Evolutionary conservation across 148 eudicot genomes (phyloP), one percentile per base, ranked within the genome.

Genomic region (Diospyros lotus): DNA sequence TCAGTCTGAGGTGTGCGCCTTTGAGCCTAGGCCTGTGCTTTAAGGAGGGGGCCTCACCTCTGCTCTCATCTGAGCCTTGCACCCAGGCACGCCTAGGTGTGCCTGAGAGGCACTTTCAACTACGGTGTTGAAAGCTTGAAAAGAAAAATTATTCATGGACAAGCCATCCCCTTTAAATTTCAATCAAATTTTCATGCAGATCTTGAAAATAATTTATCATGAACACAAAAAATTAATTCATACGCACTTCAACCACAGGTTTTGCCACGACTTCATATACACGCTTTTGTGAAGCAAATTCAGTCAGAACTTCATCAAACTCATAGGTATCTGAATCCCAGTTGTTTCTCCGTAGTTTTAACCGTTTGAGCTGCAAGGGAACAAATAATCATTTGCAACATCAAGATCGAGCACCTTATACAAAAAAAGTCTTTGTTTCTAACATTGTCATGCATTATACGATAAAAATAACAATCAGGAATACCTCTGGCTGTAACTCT

Each of bases 201-300:
- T 8, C 1, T 18, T 39, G 7, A 28, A 5, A 71, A 52, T 18
- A n/a, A 53, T 58, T 45, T 54, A 42, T n/a, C 17, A 66, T 2
- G 28, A 40, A 45, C 13, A 14, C 3, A 4, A 71, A 71, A 51
- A 51, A 76, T 56, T 69, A 28, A 58, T 28, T 2, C 78, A 66
- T 74, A 64, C 58, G 68, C 61, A 89, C 98, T 94, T 94, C 97
- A 74, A 94, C 96, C 53, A 92, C 97, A 76, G 97, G 98, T 78
- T 94, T 94, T 59, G 97, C 98, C 71, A 94, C 98, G 12, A 86
- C 97, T 87, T 94, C 95, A 79, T 91, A 94, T 70, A 94, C 95
- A 78, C 98, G 97, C 84, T 94, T 94, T 79, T 94, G 98, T 66
- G 97, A 94, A 66, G 98, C 88, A 80, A 87, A 91, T 75, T 94